Base-by-base conservation (phyloP, 1,284 basidiomycete genomes). In the Trichosporon sp. region DNA sequence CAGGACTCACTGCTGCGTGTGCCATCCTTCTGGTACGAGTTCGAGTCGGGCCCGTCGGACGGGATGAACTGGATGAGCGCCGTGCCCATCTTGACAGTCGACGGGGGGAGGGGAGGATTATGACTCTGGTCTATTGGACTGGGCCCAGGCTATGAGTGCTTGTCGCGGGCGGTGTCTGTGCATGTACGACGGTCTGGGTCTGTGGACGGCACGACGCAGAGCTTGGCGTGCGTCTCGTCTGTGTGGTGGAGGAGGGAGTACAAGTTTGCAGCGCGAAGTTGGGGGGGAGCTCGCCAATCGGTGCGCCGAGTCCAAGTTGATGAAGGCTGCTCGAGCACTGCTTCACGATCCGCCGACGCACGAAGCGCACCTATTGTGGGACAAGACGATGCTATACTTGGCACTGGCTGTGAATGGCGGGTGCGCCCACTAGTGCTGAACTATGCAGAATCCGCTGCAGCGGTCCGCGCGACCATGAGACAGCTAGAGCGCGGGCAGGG, bases 21-120 rank as follows among this genome's bases (percentile, higher is more conserved):
- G 18, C 56, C 56, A 60, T 60, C 56, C 18, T 60, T 31, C 27
- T 60, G 56, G 56, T 60, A 60, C 56, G 56, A 60, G 56, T 60
- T 60, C 15, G 56, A 60, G 56, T 60, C 56, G 6, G 56, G 56
- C 56, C 56, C 56, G 29, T 60, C 56, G 56, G 56, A 60, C 29
- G 56, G 56, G 56, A 60, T 60, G 56, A 60, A 60, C 56, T 60
- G 56, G 56, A 60, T 60, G 56, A 60, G 56, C 1, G 56, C 56
- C 5, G 56, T 60, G 56, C 56, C 56, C 56, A 60, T 60, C 8
- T 32, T 31, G 56, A 21, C 42, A n/a, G n/a, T n/a, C n/a, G n/a
- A n/a, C n/a, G n/a, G n/a, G n/a, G n/a, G n/a, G 44, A 21, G 21
- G 9, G n/a, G 21, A 7, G 47, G 47, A 11, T 51, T 51, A 51